Evolutionary conservation across 352 stramenopile species (phyloP), one percentile per base, ranked within the genome.

Genomic region (Pythium sukuiense): DNA sequence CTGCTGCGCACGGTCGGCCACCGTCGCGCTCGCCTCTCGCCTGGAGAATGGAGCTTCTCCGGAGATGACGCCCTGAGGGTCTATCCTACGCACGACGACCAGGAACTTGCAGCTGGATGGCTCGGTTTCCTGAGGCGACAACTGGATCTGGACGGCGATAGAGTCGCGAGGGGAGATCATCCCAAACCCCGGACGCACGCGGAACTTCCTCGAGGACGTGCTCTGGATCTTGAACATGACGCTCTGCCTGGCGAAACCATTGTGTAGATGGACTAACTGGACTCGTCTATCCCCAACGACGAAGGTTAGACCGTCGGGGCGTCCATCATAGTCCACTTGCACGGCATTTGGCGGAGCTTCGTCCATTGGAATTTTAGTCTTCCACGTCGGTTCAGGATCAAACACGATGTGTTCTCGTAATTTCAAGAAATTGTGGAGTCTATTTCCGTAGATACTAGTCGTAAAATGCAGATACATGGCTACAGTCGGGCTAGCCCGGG

Each of bases 201-300:
- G 74, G 13, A 86, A 73, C 29, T 69, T 73, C 18, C 59, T 69
- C 45, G 74, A 71, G 6, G 63, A 69, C 24, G 76, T 83, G 65
- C 72, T 71, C 46, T 83, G 79, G 29, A 87, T 68, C 64, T 85
- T 85, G 63, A 83, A 79, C 16, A 85, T 59, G 26, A 64, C 63
- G 24, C 29, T 14, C 11, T 62, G 41, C 20, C 16, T 20, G 41
- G 35, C 65, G 52, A 29, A 61, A 16, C 29, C 62, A 49, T 74
- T 73, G 8, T 24, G 30, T n/a, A 74, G 30, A 0, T 29, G 24
- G 32, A 76, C 14, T 11, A 33, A 18, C 59, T 71, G 61, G 26
- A 63, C 6, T 6, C 41, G n/a, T 39, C 49, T 20, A 39, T 73
- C 66, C 20, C 49, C 58, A 2, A 67, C 39, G 1, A 30, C 26